These are phyloP conservation scores for sorghum (Sorghum bicolor) DNA, from an alignment of 176 grass and related monocot genomes.

Conservation along the genomic window Sorghum_bicolor_NCBIv3 NC_012876.2:4749501-4750000, in stretches of 20 bases:
- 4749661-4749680: slow-evolving; percentile 33
- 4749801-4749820: slow-evolving; percentile 26
- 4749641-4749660: slow-evolving; percentile 13
- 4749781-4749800: slow-evolving; percentile 9
- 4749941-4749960: too few species aligned
- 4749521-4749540: slow-evolving; percentile 13
- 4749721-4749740: slow-evolving; percentile 51
- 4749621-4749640: not conserved
- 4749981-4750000: not conserved
- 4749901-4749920: too few species aligned
- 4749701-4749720: slow-evolving; percentile 51
- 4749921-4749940: too few species aligned
- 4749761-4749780: slow-evolving; percentile 15
- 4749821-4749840: not conserved
- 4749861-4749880: not conserved
- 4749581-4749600: slow-evolving; percentile 34
- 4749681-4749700: slow-evolving; percentile 44
- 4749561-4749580: slow-evolving; percentile 21
- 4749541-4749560: slow-evolving; percentile 20
- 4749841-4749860: not conserved
- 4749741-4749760: slow-evolving; percentile 16
- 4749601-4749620: slow-evolving; percentile 24
- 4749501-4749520: slow-evolving; percentile 1
- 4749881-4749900: not conserved
- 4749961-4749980: slow-evolving; percentile 10